Evolutionary conservation across 768 basidiomycete genomes (phyloP), one percentile per base, ranked within the genome.

Genomic region (Mycena filopes): DNA sequence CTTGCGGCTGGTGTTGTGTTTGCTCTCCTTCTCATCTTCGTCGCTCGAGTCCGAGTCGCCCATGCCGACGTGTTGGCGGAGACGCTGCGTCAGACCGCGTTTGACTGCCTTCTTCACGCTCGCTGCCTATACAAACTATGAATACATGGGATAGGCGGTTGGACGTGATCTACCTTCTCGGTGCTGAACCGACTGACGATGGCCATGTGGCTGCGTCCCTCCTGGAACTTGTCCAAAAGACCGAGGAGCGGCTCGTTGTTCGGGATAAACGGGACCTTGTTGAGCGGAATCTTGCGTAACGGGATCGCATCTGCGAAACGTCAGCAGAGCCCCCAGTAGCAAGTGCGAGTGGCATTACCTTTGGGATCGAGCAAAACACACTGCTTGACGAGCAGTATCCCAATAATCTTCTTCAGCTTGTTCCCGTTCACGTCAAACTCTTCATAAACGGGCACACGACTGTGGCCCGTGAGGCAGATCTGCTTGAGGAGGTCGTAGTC

Each of bases 171-270:
- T 29, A 82, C 84, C 76, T 88, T 90, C 62, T 90, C 87, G 15
- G 83, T 83, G 55, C 88, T 91, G 69, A 92, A 87, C 47, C 93
- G 87, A 66, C 89, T 89, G 56, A 96, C 93, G 69, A 96, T 92
- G 23, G 95, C 95, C 87, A 97, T 96, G 74, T 97, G 95, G 43
- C 91, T 93, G 31, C 93, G 84, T 5, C 94, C 95, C 72, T 95
- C 94, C 75, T 96, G 94, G 76, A 96, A 96, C 65, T 84, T 90
- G 75, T 96, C 94, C 33, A 96, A 82, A 65, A 95, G 93, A 26
- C 91, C 89, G 16, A 96, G 84, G 1, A 97, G 81, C 25, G 94
- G 86, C 76, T 95, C 93, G 70, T 96, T 94, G 46, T 89, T 90
- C 2, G 94, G 92, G 4, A 96, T 92, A 56, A 91, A 92, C 0